A percentile compares a stretch with the other conserved stretches of the same genome.
These are phyloP conservation scores for Mimosa bimucronata DNA, from an alignment of 306 rosid species.

Conservation along the genomic window DNA sequence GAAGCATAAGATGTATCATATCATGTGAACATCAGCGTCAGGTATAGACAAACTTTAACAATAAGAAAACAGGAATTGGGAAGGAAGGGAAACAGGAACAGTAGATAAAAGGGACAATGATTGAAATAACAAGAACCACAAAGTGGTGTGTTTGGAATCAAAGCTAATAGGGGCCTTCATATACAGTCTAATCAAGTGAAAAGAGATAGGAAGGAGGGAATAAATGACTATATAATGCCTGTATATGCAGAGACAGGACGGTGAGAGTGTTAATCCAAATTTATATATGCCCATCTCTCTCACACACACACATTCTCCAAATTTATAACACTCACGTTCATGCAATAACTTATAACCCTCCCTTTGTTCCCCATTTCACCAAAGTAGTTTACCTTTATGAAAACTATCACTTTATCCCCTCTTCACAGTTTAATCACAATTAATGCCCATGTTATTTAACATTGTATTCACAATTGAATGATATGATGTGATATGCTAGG, in stretches of 20 bases:
- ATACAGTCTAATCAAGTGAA: conserved; percentile 35
- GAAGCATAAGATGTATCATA: too few species aligned
- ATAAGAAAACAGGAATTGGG: not conserved
- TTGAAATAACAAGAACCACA: conserved; percentile 42
- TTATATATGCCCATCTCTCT: not conserved
- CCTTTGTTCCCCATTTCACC: not conserved
- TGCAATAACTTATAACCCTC: not conserved
- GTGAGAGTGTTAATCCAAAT: conserved; percentile 43
- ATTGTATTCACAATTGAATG: too few species aligned
- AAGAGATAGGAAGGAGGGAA: too few species aligned
- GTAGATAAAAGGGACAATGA: conserved; percentile 30
- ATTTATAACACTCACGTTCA: not conserved
- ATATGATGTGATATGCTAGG: too few species aligned
- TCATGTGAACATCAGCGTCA: not conserved
- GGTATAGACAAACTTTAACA: not conserved
- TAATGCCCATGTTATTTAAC: too few species aligned
- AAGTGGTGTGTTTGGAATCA: conserved; percentile 37
- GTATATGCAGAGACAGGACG: conserved; percentile 45
- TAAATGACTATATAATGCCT: conserved; percentile 36
- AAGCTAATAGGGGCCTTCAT: conserved; percentile 10
- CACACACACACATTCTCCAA: not conserved
- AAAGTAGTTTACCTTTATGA: not conserved
- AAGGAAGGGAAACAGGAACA: conserved; percentile 30
- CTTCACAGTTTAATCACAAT: too few species aligned
- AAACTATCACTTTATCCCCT: not conserved